phyloP scores from a whole-genome alignment of 345 rosid genomes.

The Acer negundo region DNA sequence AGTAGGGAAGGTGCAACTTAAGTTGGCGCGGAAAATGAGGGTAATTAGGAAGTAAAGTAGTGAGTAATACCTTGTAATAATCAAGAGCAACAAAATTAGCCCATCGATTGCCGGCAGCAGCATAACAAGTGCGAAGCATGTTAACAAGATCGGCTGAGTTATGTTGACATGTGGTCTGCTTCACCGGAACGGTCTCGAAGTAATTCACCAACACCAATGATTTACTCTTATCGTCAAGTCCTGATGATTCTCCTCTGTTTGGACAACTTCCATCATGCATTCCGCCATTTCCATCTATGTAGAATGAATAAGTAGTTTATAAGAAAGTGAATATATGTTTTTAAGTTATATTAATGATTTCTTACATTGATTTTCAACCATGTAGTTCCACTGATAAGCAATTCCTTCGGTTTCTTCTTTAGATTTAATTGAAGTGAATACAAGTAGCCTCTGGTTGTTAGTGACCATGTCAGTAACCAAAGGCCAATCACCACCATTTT shows the following conservation, averaged over 20 bases:
- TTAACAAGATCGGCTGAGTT: conserved; percentile 51
- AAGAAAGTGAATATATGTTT: no score
- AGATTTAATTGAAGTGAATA: conserved; percentile 53
- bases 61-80: conserved; percentile 48
- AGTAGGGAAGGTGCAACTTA: no score
- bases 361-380: conserved; percentile 79
- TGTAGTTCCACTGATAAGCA: conserved; percentile 79
- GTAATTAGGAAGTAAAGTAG: no score
- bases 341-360: no score
- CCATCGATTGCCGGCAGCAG: conserved; percentile 54
- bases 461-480: conserved; percentile 63
- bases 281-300: conserved; percentile 61
- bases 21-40: no score
- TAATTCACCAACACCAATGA: conserved; percentile 54
- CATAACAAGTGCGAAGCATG: conserved; percentile 54
- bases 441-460: conserved; percentile 56
- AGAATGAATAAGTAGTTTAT: no score
- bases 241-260: conserved; percentile 51
- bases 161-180: conserved; percentile 37
- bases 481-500: conserved; percentile 69
- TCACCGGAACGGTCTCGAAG: conserved; percentile 34
- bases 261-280: conserved; percentile 61
- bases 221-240: conserved; percentile 46
- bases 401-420: conserved; percentile 65
- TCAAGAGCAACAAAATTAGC: conserved; percentile 67